Conservation (phyloP, 352 stramenopile species). For the Globisporangium cystogenes region DNA sequence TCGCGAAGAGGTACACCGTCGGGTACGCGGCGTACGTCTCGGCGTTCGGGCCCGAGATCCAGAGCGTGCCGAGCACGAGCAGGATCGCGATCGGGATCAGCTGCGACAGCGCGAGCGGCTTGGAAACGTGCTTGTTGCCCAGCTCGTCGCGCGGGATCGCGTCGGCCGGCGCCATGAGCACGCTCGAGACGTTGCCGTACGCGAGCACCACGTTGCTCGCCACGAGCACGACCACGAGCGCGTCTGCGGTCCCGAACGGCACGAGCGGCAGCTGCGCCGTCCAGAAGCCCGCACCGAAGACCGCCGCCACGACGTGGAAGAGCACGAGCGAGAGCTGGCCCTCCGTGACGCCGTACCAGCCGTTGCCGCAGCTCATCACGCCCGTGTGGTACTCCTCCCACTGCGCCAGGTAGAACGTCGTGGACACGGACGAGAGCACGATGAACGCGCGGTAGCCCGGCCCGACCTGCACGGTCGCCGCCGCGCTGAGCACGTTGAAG, state of each 20-base stretch:
- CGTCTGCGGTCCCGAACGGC: slow-evolving; percentile 38
- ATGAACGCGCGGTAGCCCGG: slow-evolving; percentile 36
- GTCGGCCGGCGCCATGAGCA: slow-evolving; percentile 45
- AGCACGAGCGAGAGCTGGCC: slow-evolving; percentile 74
- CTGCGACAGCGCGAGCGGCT: slow-evolving; percentile 70
- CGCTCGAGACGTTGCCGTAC: slow-evolving; percentile 70
- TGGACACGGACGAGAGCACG: slow-evolving; percentile 70
- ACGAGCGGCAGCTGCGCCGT: slow-evolving; percentile 29
- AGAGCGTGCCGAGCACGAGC: slow-evolving; percentile 50
- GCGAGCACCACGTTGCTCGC: slow-evolving; percentile 74
- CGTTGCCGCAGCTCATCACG: slow-evolving; percentile 87
- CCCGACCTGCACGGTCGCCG: slow-evolving; percentile 53
- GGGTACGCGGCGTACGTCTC: slow-evolving; percentile 65
- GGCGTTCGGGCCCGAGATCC: slow-evolving; percentile 65
- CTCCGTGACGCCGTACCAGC: slow-evolving; percentile 79
- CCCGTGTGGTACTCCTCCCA: slow-evolving; percentile 89
- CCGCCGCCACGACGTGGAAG: slow-evolving; percentile 48
- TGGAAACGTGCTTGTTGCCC: slow-evolving; percentile 82
- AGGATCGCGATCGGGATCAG: slow-evolving; percentile 66
- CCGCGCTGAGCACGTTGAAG: slow-evolving; percentile 77
- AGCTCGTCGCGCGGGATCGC: slow-evolving; percentile 61
- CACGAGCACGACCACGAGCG: slow-evolving; percentile 52
- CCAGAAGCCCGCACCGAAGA: slow-evolving; percentile 60
- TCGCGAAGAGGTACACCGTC: slow-evolving; percentile 70
- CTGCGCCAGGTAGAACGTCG: slow-evolving; percentile 82